phyloP scores from a whole-genome alignment of 768 basidiomycete genomes.

The Terana coerulea region DNA sequence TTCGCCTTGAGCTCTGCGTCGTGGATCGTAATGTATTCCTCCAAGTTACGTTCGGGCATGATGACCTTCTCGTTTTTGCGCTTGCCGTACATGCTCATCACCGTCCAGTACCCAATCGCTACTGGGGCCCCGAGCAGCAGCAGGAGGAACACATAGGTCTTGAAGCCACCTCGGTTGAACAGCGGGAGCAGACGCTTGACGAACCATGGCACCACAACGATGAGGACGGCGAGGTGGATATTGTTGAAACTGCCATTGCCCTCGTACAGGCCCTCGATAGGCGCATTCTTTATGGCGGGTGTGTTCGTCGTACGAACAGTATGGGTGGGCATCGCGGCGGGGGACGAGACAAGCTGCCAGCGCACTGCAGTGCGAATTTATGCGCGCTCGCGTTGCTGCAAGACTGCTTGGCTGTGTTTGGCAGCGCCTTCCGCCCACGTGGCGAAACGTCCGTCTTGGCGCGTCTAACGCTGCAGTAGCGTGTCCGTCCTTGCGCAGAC shows the following conservation, averaged over 20 bases:
- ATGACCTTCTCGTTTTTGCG: constrained; percentile 82
- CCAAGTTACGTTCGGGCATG: constrained; percentile 81
- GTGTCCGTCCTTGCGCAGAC: too few relatives aligned
- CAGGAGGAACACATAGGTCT: constrained; percentile 80
- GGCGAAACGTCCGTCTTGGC: constrained; percentile 3
- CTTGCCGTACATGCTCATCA: constrained; percentile 78
- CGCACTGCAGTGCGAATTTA: constrained; percentile 7
- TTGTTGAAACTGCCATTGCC: constrained; percentile 87
- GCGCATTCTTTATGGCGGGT: constrained; percentile 83
- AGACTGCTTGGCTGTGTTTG: constrained; percentile 12
- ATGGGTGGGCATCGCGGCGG: constrained; percentile 36
- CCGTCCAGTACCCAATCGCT: constrained; percentile 83
- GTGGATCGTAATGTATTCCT: constrained; percentile 88
- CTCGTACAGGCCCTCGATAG: constrained; percentile 76
- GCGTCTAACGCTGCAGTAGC: constrained; percentile 6
- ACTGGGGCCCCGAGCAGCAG: constrained; percentile 72
- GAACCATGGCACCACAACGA: constrained; percentile 80
- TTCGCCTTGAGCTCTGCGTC: constrained; percentile 75
- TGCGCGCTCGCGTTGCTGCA: background rate
- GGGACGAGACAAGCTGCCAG: background rate
- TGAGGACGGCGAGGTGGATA: constrained; percentile 66
- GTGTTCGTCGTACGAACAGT: constrained; percentile 61
- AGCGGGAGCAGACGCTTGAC: constrained; percentile 80
- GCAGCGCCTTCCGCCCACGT: constrained; percentile 5
- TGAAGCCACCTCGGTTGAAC: constrained; percentile 80